Conservation (phyloP, 768 basidiomycete genomes). For the Trametes punicea region DNA sequence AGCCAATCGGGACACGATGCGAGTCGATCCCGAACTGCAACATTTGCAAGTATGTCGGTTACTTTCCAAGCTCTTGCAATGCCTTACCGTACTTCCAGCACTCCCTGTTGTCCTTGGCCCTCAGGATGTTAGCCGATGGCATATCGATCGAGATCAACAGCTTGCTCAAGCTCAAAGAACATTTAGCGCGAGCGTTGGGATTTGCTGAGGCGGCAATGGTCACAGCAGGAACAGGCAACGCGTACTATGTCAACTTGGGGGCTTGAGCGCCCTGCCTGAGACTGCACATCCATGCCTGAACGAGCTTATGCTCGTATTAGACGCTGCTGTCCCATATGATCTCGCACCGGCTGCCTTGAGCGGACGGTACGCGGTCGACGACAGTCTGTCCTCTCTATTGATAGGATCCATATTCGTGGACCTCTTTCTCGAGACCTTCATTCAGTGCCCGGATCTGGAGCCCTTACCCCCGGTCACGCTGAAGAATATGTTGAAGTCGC, state of each 20-base stretch:
- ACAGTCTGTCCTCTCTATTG: conserved; percentile 41
- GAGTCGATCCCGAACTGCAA: conserved; percentile 45
- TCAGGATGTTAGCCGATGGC: conserved; percentile 68
- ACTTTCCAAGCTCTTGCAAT: neutral
- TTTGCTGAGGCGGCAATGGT: conserved; percentile 49
- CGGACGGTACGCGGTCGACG: conserved; percentile 37
- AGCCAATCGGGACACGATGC: conserved; percentile 11
- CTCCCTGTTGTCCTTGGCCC: conserved; percentile 52
- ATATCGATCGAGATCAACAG: conserved; percentile 48
- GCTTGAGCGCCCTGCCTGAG: conserved; percentile 40
- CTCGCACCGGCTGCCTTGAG: conserved; percentile 47
- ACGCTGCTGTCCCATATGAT: conserved; percentile 50
- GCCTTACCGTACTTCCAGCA: conserved; percentile 36
- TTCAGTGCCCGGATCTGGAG: conserved; percentile 41
- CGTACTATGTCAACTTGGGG: conserved; percentile 55
- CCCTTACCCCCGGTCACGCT: conserved; percentile 52
- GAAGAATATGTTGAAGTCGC: conserved; percentile 59
- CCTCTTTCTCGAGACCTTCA: conserved; percentile 49
- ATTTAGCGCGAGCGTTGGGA: conserved; percentile 48
- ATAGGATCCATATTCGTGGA: conserved; percentile 67
- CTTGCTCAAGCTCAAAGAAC: conserved; percentile 57
- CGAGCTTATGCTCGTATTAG: conserved; percentile 55
- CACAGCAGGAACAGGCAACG: conserved; percentile 45
- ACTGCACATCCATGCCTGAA: conserved; percentile 53
- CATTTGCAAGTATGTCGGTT: conserved; percentile 40